phyloP scores from a whole-genome alignment of 2,329 filamentous ascomycete species.

The Aspergillus quadrilineatus region DNA sequence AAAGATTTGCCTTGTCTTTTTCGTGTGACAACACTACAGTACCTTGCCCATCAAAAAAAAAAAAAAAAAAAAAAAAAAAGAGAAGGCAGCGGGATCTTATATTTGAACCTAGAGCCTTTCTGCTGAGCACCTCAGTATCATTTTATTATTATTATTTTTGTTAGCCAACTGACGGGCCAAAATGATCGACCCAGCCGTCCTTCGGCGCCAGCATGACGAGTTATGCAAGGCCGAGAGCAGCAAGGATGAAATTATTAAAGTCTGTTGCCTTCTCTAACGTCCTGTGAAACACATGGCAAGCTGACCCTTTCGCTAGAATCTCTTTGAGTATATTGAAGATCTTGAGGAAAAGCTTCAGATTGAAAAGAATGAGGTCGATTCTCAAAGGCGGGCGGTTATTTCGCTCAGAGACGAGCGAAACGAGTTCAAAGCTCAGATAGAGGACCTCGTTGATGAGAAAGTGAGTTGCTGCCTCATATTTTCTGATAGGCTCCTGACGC shows the following conservation, averaged over 20 bases:
- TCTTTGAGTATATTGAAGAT: conserved; percentile 12
- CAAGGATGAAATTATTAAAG: conserved; percentile 21
- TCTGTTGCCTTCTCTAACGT: not conserved
- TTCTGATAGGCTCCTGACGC: not conserved
- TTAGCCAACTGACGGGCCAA: too few relatives aligned
- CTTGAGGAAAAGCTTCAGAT: conserved; percentile 10
- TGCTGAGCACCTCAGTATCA: too few relatives aligned
- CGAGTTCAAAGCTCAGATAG: conserved; percentile 2
- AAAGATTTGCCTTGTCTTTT: too few relatives aligned
- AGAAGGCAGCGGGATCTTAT: too few relatives aligned
- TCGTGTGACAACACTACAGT: too few relatives aligned
- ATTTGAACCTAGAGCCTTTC: too few relatives aligned
- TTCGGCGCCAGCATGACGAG: conserved; percentile 1
- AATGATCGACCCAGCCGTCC: too few relatives aligned
- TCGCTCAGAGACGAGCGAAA: conserved; percentile 6
- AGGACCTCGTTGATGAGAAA: conserved; percentile 11
- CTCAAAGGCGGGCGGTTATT: not conserved
- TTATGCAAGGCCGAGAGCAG: conserved; percentile 16
- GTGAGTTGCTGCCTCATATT: conserved; percentile 1
- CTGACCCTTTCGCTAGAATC: conserved; percentile 7
- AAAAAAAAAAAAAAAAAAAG: too few relatives aligned
- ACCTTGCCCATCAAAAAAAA: too few relatives aligned
- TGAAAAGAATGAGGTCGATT: conserved; percentile 10
- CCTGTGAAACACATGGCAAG: not conserved
- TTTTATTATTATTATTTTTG: too few relatives aligned